Percentiles rank a stretch among this genome's conserved stretches.
phyloP scores from a whole-genome alignment of 768 basidiomycete species.

The Coprinellus micaceus region DNA sequence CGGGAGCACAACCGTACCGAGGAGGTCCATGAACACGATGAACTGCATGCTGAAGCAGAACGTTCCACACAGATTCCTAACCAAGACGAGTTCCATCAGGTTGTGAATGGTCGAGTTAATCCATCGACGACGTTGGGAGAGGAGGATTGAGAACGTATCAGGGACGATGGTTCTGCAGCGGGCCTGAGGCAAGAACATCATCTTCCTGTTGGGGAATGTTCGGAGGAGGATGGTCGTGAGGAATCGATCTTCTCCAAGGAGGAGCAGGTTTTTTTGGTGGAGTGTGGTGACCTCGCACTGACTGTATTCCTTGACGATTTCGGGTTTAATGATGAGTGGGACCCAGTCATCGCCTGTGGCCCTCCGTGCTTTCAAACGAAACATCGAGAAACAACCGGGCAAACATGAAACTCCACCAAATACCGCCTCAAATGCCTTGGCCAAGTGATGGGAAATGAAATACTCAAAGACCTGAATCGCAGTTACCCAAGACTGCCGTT shows the following conservation, averaged over 20 bases:
- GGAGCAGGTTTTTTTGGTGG: constrained; percentile 95
- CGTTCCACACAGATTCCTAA: constrained; percentile 95
- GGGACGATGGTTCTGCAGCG: constrained; percentile 93
- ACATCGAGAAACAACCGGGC: constrained; percentile 99
- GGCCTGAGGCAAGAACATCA: constrained; percentile 98
- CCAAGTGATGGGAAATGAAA: constrained; percentile 97
- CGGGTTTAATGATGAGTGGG: constrained; percentile 93
- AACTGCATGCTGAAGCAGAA: constrained; percentile 99
- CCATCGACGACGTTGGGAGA: constrained; percentile 98
- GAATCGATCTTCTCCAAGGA: constrained; percentile 98
- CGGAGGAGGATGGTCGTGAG: constrained; percentile 93
- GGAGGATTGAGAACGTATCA: constrained; percentile 87
- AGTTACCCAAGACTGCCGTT: constrained; percentile 97
- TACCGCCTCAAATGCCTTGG: constrained; percentile 98
- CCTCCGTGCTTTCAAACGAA: constrained; percentile 91
- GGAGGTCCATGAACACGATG: constrained; percentile 94
- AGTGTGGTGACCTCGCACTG: constrained; percentile 90
- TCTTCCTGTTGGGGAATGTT: constrained; percentile 97
- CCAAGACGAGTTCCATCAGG: constrained; percentile 96
- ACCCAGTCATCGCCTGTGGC: constrained; percentile 92
- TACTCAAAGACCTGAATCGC: constrained; percentile 98
- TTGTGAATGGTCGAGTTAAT: constrained; percentile 99
- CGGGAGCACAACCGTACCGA: constrained; percentile 89
- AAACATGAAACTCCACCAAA: constrained; percentile 99
- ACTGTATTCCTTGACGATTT: constrained; percentile 96